Conservation (phyloP, 768 basidiomycete genomes). For the Multifurca ochricompacta region DNA sequence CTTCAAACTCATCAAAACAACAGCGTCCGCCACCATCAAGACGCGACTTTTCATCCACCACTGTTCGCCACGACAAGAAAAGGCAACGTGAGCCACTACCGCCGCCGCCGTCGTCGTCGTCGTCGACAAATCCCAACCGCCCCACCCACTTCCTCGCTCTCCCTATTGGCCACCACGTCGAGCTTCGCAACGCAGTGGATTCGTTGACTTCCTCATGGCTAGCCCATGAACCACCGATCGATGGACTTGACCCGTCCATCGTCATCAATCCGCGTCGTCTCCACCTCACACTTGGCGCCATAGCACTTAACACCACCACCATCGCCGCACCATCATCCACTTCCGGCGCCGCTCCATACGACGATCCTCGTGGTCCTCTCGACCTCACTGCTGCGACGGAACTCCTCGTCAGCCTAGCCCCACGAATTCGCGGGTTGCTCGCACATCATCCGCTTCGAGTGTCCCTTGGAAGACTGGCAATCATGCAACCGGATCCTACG, state of each 20-base stretch:
- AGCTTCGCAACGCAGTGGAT: slow-evolving; percentile 24
- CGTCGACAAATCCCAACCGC: background rate
- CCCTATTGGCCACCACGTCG: slow-evolving; percentile 27
- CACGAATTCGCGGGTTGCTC: slow-evolving; percentile 39
- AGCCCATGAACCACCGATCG: slow-evolving; percentile 26
- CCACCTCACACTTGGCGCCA: slow-evolving; percentile 70
- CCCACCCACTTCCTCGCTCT: slow-evolving; percentile 18
- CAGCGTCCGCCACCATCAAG: background rate
- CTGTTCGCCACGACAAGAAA: background rate
- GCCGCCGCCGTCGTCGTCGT: too few species aligned
- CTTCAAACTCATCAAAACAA: background rate
- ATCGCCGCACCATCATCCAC: slow-evolving; percentile 6
- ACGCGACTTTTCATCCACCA: background rate
- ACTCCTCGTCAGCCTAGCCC: slow-evolving; percentile 24
- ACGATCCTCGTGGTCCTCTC: too few species aligned
- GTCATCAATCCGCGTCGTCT: slow-evolving; percentile 49
- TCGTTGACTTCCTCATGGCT: slow-evolving; percentile 29
- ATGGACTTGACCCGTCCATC: slow-evolving; percentile 54
- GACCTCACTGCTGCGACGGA: slow-evolving; percentile 24
- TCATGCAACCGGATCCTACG: slow-evolving; percentile 37
- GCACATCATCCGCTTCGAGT: slow-evolving; percentile 29
- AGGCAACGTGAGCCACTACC: background rate
- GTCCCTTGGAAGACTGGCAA: slow-evolving; percentile 41
- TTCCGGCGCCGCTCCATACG: too few species aligned
- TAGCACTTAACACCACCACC: slow-evolving; percentile 44